Percentiles rank a stretch among this genome's conserved stretches.
Evolutionary conservation across 2,329 filamentous ascomycete species (phyloP).

Genomic region (Paecilomyces fulvus): DNA sequence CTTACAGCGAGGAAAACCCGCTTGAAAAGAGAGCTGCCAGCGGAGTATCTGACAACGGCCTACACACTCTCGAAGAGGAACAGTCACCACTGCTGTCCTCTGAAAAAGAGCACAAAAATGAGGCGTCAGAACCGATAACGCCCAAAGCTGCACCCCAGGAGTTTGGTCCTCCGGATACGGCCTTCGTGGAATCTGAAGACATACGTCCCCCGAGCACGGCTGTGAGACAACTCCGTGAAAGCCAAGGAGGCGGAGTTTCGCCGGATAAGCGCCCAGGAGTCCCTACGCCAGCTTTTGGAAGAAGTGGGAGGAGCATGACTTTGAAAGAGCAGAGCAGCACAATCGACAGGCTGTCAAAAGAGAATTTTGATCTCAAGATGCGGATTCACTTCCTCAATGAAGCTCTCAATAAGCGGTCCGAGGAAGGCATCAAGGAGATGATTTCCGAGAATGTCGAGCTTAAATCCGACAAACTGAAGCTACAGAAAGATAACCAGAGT

Average conservation of each 20-base stretch:
- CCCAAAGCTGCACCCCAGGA: conserved; percentile 54
- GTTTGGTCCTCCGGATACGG: conserved; percentile 65
- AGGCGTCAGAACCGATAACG: conserved; percentile 53
- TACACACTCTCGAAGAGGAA: conserved; percentile 55
- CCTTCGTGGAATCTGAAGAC: conserved; percentile 78
- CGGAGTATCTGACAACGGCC: conserved; percentile 35
- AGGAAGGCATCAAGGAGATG: conserved; percentile 96
- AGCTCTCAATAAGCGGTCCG: conserved; percentile 82
- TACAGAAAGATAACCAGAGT: conserved; percentile 84
- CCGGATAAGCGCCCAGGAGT: conserved; percentile 50
- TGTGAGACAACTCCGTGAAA: conserved; percentile 74
- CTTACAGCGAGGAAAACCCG: conserved; percentile 42
- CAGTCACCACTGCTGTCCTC: conserved; percentile 30
- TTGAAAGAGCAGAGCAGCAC: conserved; percentile 96
- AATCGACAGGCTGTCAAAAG: conserved; percentile 91
- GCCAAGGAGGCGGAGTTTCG: conserved; percentile 49
- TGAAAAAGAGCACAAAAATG: conserved; percentile 23
- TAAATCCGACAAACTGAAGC: conserved; percentile 77
- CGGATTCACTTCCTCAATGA: conserved; percentile 97
- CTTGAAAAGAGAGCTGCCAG: conserved; percentile 35
- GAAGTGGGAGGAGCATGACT: conserved; percentile 65
- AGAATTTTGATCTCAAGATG: conserved; percentile 95
- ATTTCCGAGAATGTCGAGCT: conserved; percentile 95
- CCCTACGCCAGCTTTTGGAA: conserved; percentile 42
- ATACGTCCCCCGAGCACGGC: conserved; percentile 86